A percentile compares a stretch with the other conserved stretches of the same genome.
Conservation (phyloP, 345 rosid species). For the Eucalyptus regnans region DNA sequence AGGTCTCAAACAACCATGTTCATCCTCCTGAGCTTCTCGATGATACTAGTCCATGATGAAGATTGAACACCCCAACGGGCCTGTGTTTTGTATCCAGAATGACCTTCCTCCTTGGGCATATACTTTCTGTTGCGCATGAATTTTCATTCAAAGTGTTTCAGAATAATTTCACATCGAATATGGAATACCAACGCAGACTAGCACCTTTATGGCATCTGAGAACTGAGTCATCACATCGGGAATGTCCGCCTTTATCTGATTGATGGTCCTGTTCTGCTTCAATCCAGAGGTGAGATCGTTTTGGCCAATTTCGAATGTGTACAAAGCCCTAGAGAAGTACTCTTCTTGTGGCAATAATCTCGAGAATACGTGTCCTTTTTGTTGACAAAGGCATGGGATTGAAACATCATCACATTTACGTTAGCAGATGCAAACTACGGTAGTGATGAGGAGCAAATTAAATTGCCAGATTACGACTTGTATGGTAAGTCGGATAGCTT, state of each 20-base stretch:
- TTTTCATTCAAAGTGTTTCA: background rate
- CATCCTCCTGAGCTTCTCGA: slow-evolving; percentile 22
- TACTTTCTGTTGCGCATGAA: slow-evolving; percentile 13
- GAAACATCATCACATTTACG: background rate
- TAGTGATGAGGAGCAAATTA: background rate
- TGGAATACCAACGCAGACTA: background rate
- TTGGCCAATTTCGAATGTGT: slow-evolving; percentile 61
- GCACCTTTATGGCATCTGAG: slow-evolving; percentile 25
- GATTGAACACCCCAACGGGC: slow-evolving; percentile 61
- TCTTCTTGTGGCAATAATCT: slow-evolving; percentile 36
- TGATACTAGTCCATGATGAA: slow-evolving; percentile 38
- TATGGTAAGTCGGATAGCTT: background rate
- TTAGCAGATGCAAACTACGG: background rate
- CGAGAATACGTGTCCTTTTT: slow-evolving; percentile 15
- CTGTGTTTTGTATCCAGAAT: slow-evolving; percentile 80
- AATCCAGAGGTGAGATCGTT: slow-evolving; percentile 58
- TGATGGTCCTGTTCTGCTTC: slow-evolving; percentile 40
- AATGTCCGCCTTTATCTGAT: slow-evolving; percentile 41
- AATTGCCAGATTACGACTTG: slow-evolving; percentile 3
- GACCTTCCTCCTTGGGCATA: slow-evolving; percentile 57
- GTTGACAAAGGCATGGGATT: background rate
- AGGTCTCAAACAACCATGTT: slow-evolving; percentile 46
- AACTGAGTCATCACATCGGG: slow-evolving; percentile 36
- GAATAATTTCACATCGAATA: background rate
- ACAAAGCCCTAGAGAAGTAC: slow-evolving; percentile 28